Conservation (phyloP, 352 stramenopile genomes). For the Plasmopara halstedii region DNA sequence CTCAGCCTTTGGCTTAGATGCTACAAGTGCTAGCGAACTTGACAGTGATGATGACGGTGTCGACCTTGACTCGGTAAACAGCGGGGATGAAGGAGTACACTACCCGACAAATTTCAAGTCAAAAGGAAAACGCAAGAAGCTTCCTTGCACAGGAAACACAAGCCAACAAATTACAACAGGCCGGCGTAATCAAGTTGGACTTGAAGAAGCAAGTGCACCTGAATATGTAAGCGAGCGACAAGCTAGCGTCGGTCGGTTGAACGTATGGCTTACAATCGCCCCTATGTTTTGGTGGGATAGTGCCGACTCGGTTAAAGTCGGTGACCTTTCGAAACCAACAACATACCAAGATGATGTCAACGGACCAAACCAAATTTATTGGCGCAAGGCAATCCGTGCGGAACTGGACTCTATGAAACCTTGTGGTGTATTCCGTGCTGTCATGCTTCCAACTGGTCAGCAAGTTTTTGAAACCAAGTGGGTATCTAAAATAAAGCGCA, state of each 20-base stretch:
- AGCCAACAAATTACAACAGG: neutral
- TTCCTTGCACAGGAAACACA: neutral
- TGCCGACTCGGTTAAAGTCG: neutral
- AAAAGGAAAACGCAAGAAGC: neutral
- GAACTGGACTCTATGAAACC: neutral
- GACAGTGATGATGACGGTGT: neutral
- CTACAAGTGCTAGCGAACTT: neutral
- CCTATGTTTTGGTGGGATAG: no score
- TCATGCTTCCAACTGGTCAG: neutral
- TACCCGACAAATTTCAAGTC: neutral
- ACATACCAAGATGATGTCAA: neutral
- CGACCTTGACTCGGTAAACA: neutral
- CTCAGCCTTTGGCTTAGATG: neutral
- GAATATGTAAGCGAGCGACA: neutral
- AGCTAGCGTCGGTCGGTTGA: neutral
- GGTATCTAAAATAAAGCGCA: no score
- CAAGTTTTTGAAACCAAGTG: neutral
- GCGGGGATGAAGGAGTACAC: neutral
- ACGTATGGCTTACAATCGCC: neutral
- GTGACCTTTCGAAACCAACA: neutral
- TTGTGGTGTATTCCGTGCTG: neutral
- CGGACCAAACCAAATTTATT: neutral
- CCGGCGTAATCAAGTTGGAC: neutral
- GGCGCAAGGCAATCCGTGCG: neutral
- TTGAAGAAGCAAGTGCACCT: neutral